Base-by-base conservation (phyloP, 1,284 basidiomycete genomes). In the Entoloma clypeatum region DNA sequence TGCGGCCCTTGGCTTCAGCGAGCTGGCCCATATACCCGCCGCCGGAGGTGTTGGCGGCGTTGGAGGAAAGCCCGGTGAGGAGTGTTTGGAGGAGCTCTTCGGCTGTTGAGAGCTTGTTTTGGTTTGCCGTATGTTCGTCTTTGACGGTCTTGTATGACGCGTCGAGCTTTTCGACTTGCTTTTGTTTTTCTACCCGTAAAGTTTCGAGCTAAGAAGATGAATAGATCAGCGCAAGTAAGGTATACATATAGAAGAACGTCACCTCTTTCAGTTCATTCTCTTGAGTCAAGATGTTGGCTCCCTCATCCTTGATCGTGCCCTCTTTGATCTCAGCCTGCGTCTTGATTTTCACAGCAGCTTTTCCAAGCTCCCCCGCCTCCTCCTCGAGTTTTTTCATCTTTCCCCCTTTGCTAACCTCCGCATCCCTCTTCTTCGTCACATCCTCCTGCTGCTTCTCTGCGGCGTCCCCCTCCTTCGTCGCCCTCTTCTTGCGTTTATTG, bases 11-110 rank as follows among this genome's bases (percentile, higher is more conserved):
- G 0, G 93, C 91, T n/a, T 90, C 85, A 2, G 93, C 90, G 18
- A 99, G 77, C 60, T 97, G 93, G 19, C 94, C 96, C 79, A 98
- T 86, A 63, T 97, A 99, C 0, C 94, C 93, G 7, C 92, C 86
- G 3, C 63, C 71, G 14, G 65, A 60, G 38, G 69, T 71, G 41
- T 68, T 70, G 21, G 80, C 76, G 27, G 72, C 74, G 26, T 74
- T 77, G 5, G 80, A 81, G 1, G 88, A 86, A 13, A 99, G 79
- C 34, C 96, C 96, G 0, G 95, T 99, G 29, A 95, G 75, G 7
- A 99, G 78, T 0, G 91, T 93, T 62, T 98, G 95, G 0, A 99
- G 75, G n/a, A 99, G 83, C 57, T 94, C 92, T 61, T 99, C 95
- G 11, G 86, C 79, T 26, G 81, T 86, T 17, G 74, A 64, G 4